Conservation (phyloP, 331 rosid genomes). For the Pyrus hybrid region DNA sequence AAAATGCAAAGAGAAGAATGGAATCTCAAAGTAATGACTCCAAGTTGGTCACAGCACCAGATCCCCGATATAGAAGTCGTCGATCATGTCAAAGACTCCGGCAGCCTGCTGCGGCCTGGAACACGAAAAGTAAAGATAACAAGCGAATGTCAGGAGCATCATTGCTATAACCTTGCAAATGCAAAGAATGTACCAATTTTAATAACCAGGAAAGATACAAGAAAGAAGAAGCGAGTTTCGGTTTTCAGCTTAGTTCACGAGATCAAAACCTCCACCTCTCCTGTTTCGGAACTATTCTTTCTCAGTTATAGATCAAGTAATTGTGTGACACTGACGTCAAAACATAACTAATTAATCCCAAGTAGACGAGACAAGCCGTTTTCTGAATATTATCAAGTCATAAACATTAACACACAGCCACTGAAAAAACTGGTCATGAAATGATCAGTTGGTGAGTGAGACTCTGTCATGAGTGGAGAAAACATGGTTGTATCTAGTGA, state of each 20-base stretch:
- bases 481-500: neutral
- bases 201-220: neutral
- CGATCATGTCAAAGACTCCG: slow-evolving; percentile 83
- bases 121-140: slow-evolving; percentile 8
- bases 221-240: neutral
- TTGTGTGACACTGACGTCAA: too few relatives aligned
- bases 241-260: neutral
- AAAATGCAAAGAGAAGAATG: slow-evolving; percentile 6
- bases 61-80: slow-evolving; percentile 73
- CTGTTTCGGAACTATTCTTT: neutral
- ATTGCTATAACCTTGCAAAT: neutral
- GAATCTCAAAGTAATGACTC: neutral
- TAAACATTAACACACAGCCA: neutral
- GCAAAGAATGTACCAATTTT: neutral
- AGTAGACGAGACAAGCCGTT: neutral
- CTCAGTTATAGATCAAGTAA: too few relatives aligned
- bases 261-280: neutral
- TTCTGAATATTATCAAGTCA: neutral
- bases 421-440: neutral
- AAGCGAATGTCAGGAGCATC: neutral
- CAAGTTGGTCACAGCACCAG: slow-evolving; percentile 31
- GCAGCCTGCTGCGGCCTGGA: slow-evolving; percentile 88
- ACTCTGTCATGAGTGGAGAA: neutral
- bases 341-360: neutral
- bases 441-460: neutral